phyloP scores from a whole-genome alignment of 192 early-diverging fungal genomes.

The Dissophora ornata region DNA sequence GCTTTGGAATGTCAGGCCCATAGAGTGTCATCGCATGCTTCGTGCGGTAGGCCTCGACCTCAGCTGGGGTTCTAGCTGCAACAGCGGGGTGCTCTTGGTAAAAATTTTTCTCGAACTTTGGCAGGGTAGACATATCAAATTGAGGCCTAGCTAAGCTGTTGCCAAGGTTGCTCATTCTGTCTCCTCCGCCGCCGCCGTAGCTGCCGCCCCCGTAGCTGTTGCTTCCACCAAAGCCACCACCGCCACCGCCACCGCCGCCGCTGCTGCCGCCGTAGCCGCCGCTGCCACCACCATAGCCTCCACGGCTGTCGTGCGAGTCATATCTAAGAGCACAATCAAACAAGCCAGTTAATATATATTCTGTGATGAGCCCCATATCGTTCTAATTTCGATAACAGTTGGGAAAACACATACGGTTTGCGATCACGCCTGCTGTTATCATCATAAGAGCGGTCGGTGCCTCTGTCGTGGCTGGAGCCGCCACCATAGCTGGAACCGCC shows the following conservation, averaged over 20 bases:
- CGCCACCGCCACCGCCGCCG: conserved; percentile 34
- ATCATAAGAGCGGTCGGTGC: conserved; percentile 71
- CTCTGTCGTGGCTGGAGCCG: conserved; percentile 52
- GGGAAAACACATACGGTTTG: conserved; percentile 62
- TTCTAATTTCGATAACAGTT: neutral
- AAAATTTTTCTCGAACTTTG: conserved; percentile 96
- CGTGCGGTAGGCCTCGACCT: conserved; percentile 82
- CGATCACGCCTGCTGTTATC: conserved; percentile 72
- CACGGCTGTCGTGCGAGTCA: conserved; percentile 61
- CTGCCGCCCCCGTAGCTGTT: conserved; percentile 53
- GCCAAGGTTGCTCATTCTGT: conserved; percentile 68
- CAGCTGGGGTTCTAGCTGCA: conserved; percentile 67
- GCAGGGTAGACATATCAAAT: conserved; percentile 77
- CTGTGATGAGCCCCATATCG: too few species aligned
- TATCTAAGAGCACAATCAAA: conserved; percentile 25
- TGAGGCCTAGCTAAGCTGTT: conserved; percentile 65
- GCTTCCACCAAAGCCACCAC: conserved; percentile 37
- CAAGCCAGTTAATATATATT: too few species aligned
- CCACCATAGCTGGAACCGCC: conserved; percentile 29
- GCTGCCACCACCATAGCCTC: conserved; percentile 64
- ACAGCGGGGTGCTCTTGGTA: conserved; percentile 89
- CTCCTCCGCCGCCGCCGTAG: conserved; percentile 57
- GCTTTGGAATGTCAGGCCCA: conserved; percentile 90
- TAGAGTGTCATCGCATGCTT: conserved; percentile 86
- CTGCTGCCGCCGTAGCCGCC: conserved; percentile 44